Evolutionary conservation across 1,139 yeast species (phyloP), one percentile per base, ranked within the genome.

Genomic region (Kodamaea plutei): DNA sequence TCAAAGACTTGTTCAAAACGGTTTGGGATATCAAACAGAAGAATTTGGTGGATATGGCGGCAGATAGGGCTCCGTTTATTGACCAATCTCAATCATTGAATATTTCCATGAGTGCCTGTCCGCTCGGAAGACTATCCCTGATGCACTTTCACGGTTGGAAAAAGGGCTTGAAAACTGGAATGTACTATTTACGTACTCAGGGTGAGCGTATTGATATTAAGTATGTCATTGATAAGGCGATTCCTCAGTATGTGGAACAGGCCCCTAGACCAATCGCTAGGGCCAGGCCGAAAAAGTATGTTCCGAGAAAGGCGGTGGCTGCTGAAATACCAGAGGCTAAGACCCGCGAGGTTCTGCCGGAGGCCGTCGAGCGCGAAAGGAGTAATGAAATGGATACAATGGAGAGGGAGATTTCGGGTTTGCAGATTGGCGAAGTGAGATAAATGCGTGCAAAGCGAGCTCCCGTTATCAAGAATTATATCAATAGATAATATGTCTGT

Each of bases 141-240:
- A 89, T 89, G 93, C 97, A 91, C 60, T 91, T 91, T 66, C 87
- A 89, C 56, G 95, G 96, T 26, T 91, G 97, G 97, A 82, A 82
- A 61, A 84, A 81, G 67, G 98, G 97, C 27, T 73, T 91, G 54
- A 91, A 91, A 72, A 91, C 98, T 4, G 98, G 98, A 39, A 89
- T 91, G 95, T 91, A 91, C 69, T 91, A 91, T 61, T 67, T 91
- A 55, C 76, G 97, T 56, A 89, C 97, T 5, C 93, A 84, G 66
- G 96, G 26, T 2, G 27, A 23, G 9, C 33, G 34, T 2, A 28
- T 28, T 17, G 29, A 28, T 15, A 20, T 32, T 17, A 35, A 35
- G 30, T 35, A 32, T 25, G 30, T 27, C 12, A 24, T 32, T 16
- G 36, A 32, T 11, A 35, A 35, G 25, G 35, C 25, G 22, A 25